Evolutionary conservation across 148 eudicot species (phyloP), one percentile per base, ranked within the genome.

Genomic region (Rhododendron kiyosumense): DNA sequence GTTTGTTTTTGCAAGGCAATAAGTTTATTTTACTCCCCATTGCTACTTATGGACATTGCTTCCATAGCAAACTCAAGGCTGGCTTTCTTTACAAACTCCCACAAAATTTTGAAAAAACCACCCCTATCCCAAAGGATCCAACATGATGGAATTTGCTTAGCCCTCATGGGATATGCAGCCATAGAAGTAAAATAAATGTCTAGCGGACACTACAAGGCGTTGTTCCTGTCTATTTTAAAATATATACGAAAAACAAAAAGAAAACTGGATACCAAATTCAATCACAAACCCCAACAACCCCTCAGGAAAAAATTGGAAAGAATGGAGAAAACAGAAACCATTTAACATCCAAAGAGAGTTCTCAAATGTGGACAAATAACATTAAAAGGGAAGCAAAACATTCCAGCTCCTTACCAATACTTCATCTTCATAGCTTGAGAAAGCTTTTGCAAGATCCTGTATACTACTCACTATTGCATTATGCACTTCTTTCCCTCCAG

Each of bases 401-500:
- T 15, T 71, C 36, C 79, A 52, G 83, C 88, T 81, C 77, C 83
- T 90, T 94, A 97, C 99, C 96, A 97, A 86, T 77, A 95, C 99
- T 95, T 97, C 99, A 82, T 97, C 99, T 86, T 94, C 88, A 86
- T 97, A 97, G 91, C 93, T 87, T 61, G 98, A 92, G 84, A 97
- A 95, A 71, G 90, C 98, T 87, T 93, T 94, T 74, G 98, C 95
- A 79, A 97, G 94, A 90, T 97, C 98, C 90, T 94, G 99, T 87
- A 97, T 93, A 89, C 99, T 95, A 93, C 99, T 97, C 79, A 95
- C 91, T 77, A 95, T 89, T 81, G 98, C 99, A 91, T 94, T 91
- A 91, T 97, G 98, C 79, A 97, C 94, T 92, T 93, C 99, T 87
- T 95, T 95, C 74, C 95, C 99, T 81, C 99, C 99, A 88, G 95